phyloP scores from a whole-genome alignment of 352 stramenopile genomes.

The Phytophthora vignae region DNA sequence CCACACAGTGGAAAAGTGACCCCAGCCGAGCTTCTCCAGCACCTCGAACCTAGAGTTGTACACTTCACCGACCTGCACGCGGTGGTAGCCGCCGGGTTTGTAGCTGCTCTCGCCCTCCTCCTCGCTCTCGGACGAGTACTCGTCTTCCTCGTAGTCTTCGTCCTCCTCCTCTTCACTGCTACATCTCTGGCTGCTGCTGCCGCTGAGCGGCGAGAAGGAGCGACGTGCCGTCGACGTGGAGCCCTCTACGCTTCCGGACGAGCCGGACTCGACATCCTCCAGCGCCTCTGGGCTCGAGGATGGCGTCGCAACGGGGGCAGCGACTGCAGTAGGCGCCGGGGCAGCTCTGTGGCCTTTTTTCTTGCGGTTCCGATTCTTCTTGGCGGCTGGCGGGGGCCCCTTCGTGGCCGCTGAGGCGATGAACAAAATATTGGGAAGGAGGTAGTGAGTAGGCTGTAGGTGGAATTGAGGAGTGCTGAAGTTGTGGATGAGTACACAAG shows the following conservation, averaged over 20 bases:
- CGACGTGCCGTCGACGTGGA: slow-evolving; percentile 38
- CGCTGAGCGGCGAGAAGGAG: slow-evolving; percentile 44
- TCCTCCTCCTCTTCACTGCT: slow-evolving; percentile 31
- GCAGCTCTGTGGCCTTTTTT: slow-evolving; percentile 36
- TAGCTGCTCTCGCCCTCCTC: slow-evolving; percentile 96
- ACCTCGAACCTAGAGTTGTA: slow-evolving; percentile 96
- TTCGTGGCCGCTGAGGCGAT: slow-evolving; percentile 20
- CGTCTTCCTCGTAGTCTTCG: slow-evolving; percentile 84
- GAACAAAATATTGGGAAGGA: slow-evolving; percentile 9
- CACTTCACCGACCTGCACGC: slow-evolving; percentile 92
- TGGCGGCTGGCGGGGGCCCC: slow-evolving; percentile 15
- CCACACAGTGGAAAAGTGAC: slow-evolving; percentile 99
- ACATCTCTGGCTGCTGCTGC: slow-evolving; percentile 30
- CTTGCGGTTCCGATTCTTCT: slow-evolving; percentile 46
- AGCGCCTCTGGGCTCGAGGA: slow-evolving; percentile 30
- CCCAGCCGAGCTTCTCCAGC: slow-evolving; percentile 99
- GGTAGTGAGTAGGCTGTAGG: neutral
- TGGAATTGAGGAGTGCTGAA: neutral
- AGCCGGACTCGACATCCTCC: slow-evolving; percentile 23
- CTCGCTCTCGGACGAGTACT: slow-evolving; percentile 84
- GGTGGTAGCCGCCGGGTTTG: slow-evolving; percentile 98
- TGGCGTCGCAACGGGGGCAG: slow-evolving; percentile 10
- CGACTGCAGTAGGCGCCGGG: slow-evolving; percentile 13
- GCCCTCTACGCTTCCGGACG: slow-evolving; percentile 30
- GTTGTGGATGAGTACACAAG: neutral